These are phyloP conservation scores for Citropsis articulata DNA, from an alignment of 345 rosid genomes.

Conservation along the genomic window DNA sequence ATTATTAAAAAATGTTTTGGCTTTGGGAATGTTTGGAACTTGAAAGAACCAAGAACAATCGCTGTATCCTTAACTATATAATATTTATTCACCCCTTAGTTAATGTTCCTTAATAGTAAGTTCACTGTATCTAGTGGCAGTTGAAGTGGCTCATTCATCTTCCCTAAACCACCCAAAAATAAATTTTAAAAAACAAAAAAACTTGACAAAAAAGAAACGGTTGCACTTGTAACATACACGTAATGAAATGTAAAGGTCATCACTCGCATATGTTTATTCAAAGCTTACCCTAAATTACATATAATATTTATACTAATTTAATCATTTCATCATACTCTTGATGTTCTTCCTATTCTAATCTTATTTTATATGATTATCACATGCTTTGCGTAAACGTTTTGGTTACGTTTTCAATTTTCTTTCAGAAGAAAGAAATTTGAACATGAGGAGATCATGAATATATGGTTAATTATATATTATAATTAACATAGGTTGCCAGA, in stretches of 20 bases:
- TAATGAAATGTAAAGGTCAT: not conserved
- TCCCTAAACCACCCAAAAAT: not conserved
- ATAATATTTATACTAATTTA: not conserved
- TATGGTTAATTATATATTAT: too few species aligned
- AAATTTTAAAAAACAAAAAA: not conserved
- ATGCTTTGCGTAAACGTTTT: not conserved
- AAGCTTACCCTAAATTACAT: not conserved
- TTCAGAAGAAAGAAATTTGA: not conserved
- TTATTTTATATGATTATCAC: not conserved
- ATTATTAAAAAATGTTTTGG: not conserved
- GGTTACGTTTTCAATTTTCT: not conserved
- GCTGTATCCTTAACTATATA: not conserved
- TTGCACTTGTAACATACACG: not conserved
- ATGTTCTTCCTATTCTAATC: not conserved
- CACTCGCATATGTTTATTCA: not conserved
- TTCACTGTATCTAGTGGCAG: not conserved
- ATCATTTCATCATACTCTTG: not conserved
- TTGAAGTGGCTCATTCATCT: not conserved
- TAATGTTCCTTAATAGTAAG: not conserved
- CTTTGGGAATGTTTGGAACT: not conserved
- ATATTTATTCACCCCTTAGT: not conserved
- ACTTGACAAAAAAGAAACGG: not conserved
- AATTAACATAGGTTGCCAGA: conserved; percentile 9
- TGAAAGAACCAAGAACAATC: not conserved
- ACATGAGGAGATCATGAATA: not conserved